Evolutionary conservation across 1,139 yeast genomes (phyloP), one percentile per base, ranked within the genome.

Genomic region (Pichia sp.): DNA sequence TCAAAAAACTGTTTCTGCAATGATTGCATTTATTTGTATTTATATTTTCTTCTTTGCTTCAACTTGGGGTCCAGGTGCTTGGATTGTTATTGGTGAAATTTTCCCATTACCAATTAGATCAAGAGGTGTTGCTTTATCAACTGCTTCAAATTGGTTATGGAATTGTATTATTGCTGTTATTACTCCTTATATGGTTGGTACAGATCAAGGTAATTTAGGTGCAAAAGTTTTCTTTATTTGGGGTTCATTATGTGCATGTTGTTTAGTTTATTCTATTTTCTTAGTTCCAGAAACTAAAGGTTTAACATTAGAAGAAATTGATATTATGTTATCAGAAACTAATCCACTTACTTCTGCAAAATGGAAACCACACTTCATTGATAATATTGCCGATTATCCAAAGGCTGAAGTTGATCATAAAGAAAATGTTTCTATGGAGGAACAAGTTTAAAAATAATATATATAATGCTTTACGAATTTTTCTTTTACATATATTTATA

Each of bases 191-290:
- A 60, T 59, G 63, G 82, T 80, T 49, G 83, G 79, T 61, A 60
- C 71, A 21, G 80, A 78, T 36, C 60, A 68, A 40, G 84, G 80
- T 54, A 72, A 78, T 55, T 66, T 82, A 50, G 80, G 82, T 23
- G 69, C 78, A 41, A 79, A 74, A 56, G 86, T 82, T 39, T 81
- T 80, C 67, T 81, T 80, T 63, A 76, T 82, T 55, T 81, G 88
- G 87, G 80, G 79, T 47, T 65, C 80, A 5, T 59, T 68, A 35
- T 56, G 60, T 51, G 40, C 46, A 2, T 44, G 52, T 38, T 57
- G 62, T 47, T 48, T 59, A 56, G 62, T 71, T 54, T 74, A 66
- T 53, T 71, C 74, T 31, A 66, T 67, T 61, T 69, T 73, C 62
- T 65, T 66, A 49, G 69, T 74, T 46, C 67, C 67, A 51, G 79